Base-by-base conservation (phyloP, 306 rosid species). In the Ammopiptanthus mongolicus region DNA sequence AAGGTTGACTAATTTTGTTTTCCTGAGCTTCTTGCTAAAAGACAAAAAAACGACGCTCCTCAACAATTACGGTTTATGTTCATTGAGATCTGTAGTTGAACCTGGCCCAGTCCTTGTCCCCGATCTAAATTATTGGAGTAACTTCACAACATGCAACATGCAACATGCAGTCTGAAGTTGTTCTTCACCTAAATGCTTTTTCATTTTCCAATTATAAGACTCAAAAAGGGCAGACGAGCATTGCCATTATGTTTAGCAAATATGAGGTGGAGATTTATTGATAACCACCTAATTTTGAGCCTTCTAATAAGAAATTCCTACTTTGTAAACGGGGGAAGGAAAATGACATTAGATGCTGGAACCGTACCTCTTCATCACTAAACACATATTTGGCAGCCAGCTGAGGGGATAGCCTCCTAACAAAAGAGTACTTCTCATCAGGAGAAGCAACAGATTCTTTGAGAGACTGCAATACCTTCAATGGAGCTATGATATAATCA, bases 401-500 rank as follows among this genome's bases (percentile, higher is more conserved):
- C 82, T 91, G 76, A 25, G 96, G 97, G 69, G 97, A 91, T 47
- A 95, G 84, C 86, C 90, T 95, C 83, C 98, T 82, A 65, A 84
- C 82, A 42, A 91, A 95, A 28, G 93, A 88, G 87, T 87, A 87
- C 84, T 91, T 95, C 74, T 91, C 97, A 67, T 92, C 96, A 15
- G 91, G 91, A 69, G 87, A 70, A 60, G 91, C 82, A 50, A 67
- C 70, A 0, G 98, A 88, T 67, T 95, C 96, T 87, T 95, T 91
- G 56, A 95, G 98, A 80, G 97, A 91, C 84, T 91, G 97, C 88
- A 95, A 69, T 74, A 95, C 89, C 85, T 95, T 95, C 78, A 91
- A 71, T 5, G 98, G 97, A 57, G 98, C 98, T 67, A 95, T 89
- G 77, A 95, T 90, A 74, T 95, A 95, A 85, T 95, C 98, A 74